Evolutionary conservation across 129 eudicot species (phyloP), one percentile per base, ranked within the genome.

Genomic region (Centrapalus pauciflorus): DNA sequence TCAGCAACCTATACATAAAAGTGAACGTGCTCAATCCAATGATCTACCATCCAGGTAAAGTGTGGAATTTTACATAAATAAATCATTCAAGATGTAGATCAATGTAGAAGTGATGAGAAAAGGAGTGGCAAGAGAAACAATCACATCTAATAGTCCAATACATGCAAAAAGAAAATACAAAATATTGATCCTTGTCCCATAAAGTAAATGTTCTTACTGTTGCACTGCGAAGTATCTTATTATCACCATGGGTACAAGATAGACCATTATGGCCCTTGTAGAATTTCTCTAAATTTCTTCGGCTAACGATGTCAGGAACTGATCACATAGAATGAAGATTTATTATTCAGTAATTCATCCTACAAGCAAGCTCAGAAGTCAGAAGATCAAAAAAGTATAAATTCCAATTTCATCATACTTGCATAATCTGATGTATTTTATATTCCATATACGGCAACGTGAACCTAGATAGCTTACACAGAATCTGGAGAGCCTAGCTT

Each of bases 1-100:
- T 70, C 83, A 71, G 79, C 54, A 60, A 70, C 86, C 97, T 91
- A 72, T 54, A 70, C 17, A 30, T 40, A 74, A 72, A 72, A 78
- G n/a, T 62, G 33, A 55, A 27, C 20, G n/a, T 43, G 34, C 58
- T 34, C 52, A 67, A 10, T 38, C 34, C 56, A 59, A 67, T 60
- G 21, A 69, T 43, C 61, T 17, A 40, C 14, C 26, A 50, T 75
- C 63, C 4, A 61, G 20, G 46, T 16, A 48, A 37, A 33, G 19
- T 32, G 33, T 34, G 33, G 21, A 21, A 71, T 16, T 45, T 24
- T 23, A 40, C 46, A 17, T 9, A 8, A 23, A 20, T 14, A 52
- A 52, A 20, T 49, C 9, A 35, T 32, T 61, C 50, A 37, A 20
- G 50, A 52, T 41, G 55, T 27, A 41, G 23, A 66, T 74, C 41